Evolutionary conservation across 176 grass and related monocot genomes (phyloP).

Genomic region (Aegilops sharonensis): DNA sequence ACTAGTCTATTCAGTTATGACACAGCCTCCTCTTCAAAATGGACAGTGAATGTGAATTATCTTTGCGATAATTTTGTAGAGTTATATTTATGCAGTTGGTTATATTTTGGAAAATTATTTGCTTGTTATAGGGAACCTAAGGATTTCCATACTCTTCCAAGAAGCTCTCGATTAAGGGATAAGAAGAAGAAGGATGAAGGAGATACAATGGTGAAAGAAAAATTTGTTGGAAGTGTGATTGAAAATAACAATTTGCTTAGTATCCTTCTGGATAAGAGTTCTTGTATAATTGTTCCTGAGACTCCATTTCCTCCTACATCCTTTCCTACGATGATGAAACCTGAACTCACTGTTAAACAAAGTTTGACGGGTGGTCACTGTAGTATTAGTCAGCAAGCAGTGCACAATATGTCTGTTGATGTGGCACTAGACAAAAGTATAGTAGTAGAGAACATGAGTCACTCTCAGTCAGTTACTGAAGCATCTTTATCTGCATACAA

Average conservation of each 20-base stretch:
- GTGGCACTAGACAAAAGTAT: slow-evolving; percentile 31
- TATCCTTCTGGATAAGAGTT: slow-evolving; percentile 70
- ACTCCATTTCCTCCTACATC: slow-evolving; percentile 49
- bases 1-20: background rate
- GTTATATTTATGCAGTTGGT: slow-evolving; percentile 16
- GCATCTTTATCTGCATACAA: slow-evolving; percentile 31
- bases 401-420: slow-evolving; percentile 43
- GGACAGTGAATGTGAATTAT: slow-evolving; percentile 17
- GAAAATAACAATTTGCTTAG: slow-evolving; percentile 89
- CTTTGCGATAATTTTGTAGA: slow-evolving; percentile 18
- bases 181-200: slow-evolving; percentile 86
- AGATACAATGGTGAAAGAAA: slow-evolving; percentile 89
- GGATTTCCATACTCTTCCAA: slow-evolving; percentile 50
- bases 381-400: slow-evolving; percentile 45
- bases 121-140: slow-evolving; percentile 53
- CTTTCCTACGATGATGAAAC: slow-evolving; percentile 29
- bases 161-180: slow-evolving; percentile 83
- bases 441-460: slow-evolving; percentile 34
- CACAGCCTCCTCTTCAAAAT: background rate
- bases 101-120: slow-evolving; percentile 33
- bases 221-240: slow-evolving; percentile 75
- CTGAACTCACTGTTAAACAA: slow-evolving; percentile 55
- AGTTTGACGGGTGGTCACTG: slow-evolving; percentile 44
- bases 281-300: slow-evolving; percentile 76
- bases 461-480: slow-evolving; percentile 34